Conservation (phyloP, 768 basidiomycete genomes). For the Harrya chromipes region DNA sequence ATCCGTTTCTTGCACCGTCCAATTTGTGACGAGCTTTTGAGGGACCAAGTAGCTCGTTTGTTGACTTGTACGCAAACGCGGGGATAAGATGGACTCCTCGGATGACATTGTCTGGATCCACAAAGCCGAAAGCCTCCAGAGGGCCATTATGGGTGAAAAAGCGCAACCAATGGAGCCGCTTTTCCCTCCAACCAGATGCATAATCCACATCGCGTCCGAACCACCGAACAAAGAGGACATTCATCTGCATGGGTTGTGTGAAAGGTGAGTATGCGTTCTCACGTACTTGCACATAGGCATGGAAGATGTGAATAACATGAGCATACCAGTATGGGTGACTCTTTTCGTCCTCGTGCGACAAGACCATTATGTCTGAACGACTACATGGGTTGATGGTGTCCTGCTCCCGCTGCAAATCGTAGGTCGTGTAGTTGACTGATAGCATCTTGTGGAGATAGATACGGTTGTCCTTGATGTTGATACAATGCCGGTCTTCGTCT, state of each 20-base stretch:
- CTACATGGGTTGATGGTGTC: slow-evolving; percentile 39
- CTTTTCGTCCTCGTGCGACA: slow-evolving; percentile 21
- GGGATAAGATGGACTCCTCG: slow-evolving; percentile 42
- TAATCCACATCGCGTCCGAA: slow-evolving; percentile 27
- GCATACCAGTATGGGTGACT: slow-evolving; percentile 40
- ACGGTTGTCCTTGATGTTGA: slow-evolving; percentile 21
- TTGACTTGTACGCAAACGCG: slow-evolving; percentile 27
- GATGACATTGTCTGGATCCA: slow-evolving; percentile 41
- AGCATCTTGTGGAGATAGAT: slow-evolving; percentile 22
- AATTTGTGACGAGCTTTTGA: neutral
- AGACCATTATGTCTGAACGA: slow-evolving; percentile 36
- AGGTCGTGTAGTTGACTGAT: slow-evolving; percentile 30
- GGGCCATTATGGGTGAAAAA: slow-evolving; percentile 31
- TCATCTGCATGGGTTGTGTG: slow-evolving; percentile 19
- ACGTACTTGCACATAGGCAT: slow-evolving; percentile 1
- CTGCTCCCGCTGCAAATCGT: slow-evolving; percentile 27
- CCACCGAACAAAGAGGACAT: slow-evolving; percentile 44
- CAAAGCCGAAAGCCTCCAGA: slow-evolving; percentile 39
- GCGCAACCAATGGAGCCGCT: slow-evolving; percentile 36
- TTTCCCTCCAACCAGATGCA: slow-evolving; percentile 23
- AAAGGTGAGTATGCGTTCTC: neutral
- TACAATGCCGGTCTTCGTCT: slow-evolving; percentile 12
- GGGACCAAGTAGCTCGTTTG: slow-evolving; percentile 5
- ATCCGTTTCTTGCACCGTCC: slow-evolving; percentile 1
- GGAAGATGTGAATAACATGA: slow-evolving; percentile 14